Conservation (phyloP, 2,329 filamentous ascomycete genomes). For the Ophiocordyceps camponoti-floridani region DNA sequence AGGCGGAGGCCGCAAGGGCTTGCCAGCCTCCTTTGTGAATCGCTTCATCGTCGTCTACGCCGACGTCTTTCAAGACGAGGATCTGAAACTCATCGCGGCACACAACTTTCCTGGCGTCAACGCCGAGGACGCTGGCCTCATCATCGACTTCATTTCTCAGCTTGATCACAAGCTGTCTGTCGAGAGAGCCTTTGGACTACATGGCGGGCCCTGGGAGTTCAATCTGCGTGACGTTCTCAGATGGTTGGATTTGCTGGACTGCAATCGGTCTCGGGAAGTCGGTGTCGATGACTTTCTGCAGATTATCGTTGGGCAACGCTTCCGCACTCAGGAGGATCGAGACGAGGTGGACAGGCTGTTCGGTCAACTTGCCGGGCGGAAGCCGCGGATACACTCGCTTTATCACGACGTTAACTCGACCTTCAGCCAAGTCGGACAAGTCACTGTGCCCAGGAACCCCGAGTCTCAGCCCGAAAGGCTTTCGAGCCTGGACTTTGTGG, state of each 20-base stretch:
- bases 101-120: conserved; percentile 55
- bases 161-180: conserved; percentile 55
- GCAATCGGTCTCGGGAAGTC: conserved; percentile 38
- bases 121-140: conserved; percentile 36
- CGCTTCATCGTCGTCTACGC: conserved; percentile 96
- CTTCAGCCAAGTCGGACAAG: conserved; percentile 65
- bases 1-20: conserved; percentile 82
- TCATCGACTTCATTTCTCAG: conserved; percentile 68
- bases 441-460: conserved; percentile 44
- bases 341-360: conserved; percentile 49
- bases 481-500: conserved; percentile 29
- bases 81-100: conserved; percentile 65
- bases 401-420: conserved; percentile 50
- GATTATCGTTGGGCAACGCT: conserved; percentile 72
- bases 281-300: conserved; percentile 57
- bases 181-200: conserved; percentile 37
- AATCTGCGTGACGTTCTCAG: conserved; percentile 80
- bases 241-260: conserved; percentile 53
- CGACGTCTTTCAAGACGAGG: conserved; percentile 67
- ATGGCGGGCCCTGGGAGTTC: conserved; percentile 82
- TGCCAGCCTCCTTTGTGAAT: conserved; percentile 93
- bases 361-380: conserved; percentile 37
- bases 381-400: conserved; percentile 40
- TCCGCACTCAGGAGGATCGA: conserved; percentile 56
- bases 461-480: conserved; percentile 32